Evolutionary conservation across 768 basidiomycete species (phyloP).

Genomic region (Saitozyma podzolica): DNA sequence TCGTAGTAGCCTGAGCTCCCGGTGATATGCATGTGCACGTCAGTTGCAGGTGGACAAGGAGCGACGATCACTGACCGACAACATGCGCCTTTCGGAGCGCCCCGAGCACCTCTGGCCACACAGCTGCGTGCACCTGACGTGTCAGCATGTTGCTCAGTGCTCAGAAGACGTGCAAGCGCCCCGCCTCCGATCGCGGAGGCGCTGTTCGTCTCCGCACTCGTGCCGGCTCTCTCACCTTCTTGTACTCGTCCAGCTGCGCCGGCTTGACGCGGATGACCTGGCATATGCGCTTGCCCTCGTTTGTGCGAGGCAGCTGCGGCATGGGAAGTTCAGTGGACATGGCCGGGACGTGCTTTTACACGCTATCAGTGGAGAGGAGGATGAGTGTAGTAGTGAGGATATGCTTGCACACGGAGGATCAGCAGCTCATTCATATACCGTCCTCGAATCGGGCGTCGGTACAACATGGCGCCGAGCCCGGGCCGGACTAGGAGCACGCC

Average conservation of each 20-base stretch:
- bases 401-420: too few relatives aligned
- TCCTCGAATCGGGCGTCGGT: neutral
- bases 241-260: conserved; percentile 53
- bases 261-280: conserved; percentile 68
- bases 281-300: conserved; percentile 60
- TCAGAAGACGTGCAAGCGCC: neutral
- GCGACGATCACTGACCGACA: conserved; percentile 43
- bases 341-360: neutral
- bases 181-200: neutral
- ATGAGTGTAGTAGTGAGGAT: too few relatives aligned
- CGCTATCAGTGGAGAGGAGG: too few relatives aligned
- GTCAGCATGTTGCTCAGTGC: neutral
- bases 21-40: neutral
- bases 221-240: conserved; percentile 37
- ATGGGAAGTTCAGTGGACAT: conserved; percentile 24
- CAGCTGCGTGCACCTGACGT: conserved; percentile 58
- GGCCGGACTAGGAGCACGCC: neutral
- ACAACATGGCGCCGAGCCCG: neutral
- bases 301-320: conserved; percentile 43
- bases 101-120: conserved; percentile 70
- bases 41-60: neutral
- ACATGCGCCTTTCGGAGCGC: conserved; percentile 66
- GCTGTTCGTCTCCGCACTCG: too few relatives aligned
- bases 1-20: neutral
- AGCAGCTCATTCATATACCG: too few relatives aligned